Evolutionary conservation across 768 basidiomycete species (phyloP).

Genomic region (Lactarius indigo): DNA sequence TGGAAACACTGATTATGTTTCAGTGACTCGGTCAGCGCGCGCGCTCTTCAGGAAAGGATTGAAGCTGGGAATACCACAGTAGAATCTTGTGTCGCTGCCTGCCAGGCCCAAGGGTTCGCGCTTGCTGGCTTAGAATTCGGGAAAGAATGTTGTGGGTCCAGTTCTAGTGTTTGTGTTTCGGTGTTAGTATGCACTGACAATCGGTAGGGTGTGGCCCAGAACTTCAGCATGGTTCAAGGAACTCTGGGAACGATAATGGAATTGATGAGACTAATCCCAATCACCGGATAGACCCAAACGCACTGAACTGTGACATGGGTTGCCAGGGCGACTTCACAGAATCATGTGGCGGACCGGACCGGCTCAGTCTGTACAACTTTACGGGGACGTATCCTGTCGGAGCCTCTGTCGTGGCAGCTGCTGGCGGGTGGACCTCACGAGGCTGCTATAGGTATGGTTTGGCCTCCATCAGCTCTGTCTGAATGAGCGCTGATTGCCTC

Average conservation of each 20-base stretch:
- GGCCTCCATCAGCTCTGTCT: not conserved
- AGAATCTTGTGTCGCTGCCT: conserved; percentile 59
- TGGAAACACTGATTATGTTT: not conserved
- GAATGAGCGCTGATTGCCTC: not conserved
- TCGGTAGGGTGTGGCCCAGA: not conserved
- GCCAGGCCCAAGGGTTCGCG: conserved; percentile 63
- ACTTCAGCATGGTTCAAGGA: not conserved
- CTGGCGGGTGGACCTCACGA: not conserved
- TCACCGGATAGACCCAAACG: not conserved
- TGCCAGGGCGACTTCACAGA: conserved; percentile 11
- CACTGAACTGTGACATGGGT: not conserved
- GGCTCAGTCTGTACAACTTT: conserved; percentile 5
- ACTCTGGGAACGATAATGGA: not conserved
- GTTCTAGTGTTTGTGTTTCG: too few species aligned
- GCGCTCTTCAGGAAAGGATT: conserved; percentile 33
- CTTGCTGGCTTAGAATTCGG: conserved; percentile 51
- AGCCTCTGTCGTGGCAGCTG: not conserved
- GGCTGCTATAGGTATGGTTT: not conserved
- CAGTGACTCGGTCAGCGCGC: conserved; percentile 35
- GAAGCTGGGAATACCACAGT: conserved; percentile 55
- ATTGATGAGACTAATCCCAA: not conserved
- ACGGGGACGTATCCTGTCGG: conserved; percentile 4
- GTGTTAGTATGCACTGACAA: not conserved
- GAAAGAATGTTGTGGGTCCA: conserved; percentile 2
- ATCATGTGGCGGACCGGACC: conserved; percentile 1